Evolutionary conservation across 805 yeast species (phyloP), one percentile per base, ranked within the genome.

Genomic region (Candida oleophila): DNA sequence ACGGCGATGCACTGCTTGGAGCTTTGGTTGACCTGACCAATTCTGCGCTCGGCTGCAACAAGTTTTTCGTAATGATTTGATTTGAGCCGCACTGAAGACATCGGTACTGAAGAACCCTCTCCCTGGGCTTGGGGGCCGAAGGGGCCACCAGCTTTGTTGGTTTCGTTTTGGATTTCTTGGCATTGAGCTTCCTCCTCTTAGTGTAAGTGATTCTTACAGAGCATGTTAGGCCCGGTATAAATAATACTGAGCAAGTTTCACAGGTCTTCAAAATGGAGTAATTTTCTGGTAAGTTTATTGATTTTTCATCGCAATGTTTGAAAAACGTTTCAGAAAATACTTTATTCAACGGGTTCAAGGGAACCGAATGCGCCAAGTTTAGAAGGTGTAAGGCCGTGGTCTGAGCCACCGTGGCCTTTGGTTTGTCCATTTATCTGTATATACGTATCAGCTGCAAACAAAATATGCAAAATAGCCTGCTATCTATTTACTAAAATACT

Each of bases 151-250:
- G 15, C 44, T 43, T 16, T 38, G 38, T 30, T 14, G 38, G 30
- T 34, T 34, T 38, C 3, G 39, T 40, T 43, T 28, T 42, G 15
- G 34, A 22, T 35, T 28, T 46, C 21, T 21, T 18, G 32, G 42
- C 4, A 8, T 18, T 28, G 8, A 9, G 15, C 3, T 19, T 22
- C 35, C 11, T 33, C 43, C 36, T 50, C 41, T 51, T 46, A 22
- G 46, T 40, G 48, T 57, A 67, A 20, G 41, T 42, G 3, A 69
- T 55, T 15, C 64, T 50, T 30, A 48, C 46, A 8, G 58, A 47
- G 20, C 59, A 51, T 1, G 68, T 63, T 37, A 70, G 50, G 2
- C 77, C 77, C 1, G 75, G 70, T 1, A 72, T 58, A 38, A 50
- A 55, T 18, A 64, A 42, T 5, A 55, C 48, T 4, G 71, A 71